These are phyloP conservation scores for Heterobasidion annosum DNA, from an alignment of 1,284 basidiomycete species.

Conservation along the genomic window DNA sequence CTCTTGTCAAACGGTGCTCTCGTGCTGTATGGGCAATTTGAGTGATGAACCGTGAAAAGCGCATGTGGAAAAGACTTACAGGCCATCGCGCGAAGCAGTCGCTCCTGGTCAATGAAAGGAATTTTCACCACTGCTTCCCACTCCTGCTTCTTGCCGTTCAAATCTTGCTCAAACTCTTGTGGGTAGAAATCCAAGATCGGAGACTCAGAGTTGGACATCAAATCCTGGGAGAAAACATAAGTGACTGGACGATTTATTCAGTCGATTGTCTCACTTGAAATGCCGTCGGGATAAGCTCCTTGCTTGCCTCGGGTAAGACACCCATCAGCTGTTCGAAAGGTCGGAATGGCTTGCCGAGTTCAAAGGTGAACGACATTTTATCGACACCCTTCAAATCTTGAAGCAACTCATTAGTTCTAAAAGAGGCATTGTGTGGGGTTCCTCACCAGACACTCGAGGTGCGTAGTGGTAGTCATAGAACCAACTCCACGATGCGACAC, in stretches of 20 bases:
- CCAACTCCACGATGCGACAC: constrained; percentile 97
- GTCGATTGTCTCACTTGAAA: constrained; percentile 50
- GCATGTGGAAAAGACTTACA: constrained; percentile 31
- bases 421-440: background rate
- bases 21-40: constrained; percentile 35
- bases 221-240: constrained; percentile 41
- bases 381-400: constrained; percentile 74
- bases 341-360: constrained; percentile 83
- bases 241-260: background rate
- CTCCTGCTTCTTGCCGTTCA: constrained; percentile 97
- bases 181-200: constrained; percentile 97
- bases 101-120: constrained; percentile 88
- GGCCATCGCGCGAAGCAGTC: constrained; percentile 78
- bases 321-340: constrained; percentile 99
- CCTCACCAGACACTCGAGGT: constrained; percentile 82
- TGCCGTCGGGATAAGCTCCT: constrained; percentile 78
- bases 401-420: background rate
- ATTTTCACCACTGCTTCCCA: constrained; percentile 99
- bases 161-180: constrained; percentile 80
- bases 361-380: constrained; percentile 78
- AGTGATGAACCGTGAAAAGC: too few species aligned
- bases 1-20: constrained; percentile 69
- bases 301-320: constrained; percentile 87
- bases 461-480: constrained; percentile 99
- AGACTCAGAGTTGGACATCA: constrained; percentile 85